These are phyloP conservation scores for Rhodotorula glutinis DNA, from an alignment of 1,284 basidiomycete species.

Conservation along the genomic window DNA sequence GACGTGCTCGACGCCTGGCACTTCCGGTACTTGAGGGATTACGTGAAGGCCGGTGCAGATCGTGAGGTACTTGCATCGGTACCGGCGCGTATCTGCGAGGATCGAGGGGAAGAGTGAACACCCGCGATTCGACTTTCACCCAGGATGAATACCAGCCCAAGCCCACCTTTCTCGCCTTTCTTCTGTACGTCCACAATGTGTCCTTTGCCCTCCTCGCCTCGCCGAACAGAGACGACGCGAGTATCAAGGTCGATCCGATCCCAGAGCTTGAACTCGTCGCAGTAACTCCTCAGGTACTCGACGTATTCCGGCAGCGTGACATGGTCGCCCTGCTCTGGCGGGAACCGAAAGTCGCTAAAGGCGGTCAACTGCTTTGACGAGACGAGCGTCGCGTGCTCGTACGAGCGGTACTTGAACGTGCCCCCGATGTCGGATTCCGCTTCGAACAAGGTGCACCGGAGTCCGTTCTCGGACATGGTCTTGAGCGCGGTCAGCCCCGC, in stretches of 20 bases:
- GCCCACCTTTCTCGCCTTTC: constrained; percentile 33
- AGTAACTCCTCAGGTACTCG: constrained; percentile 59
- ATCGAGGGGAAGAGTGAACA: too few species aligned
- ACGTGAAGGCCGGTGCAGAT: constrained; percentile 54
- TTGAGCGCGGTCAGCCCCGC: constrained; percentile 62
- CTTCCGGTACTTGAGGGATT: constrained; percentile 54
- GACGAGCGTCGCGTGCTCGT: constrained; percentile 59
- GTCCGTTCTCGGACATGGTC: constrained; percentile 53
- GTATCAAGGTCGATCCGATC: constrained; percentile 52
- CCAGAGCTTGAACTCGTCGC: constrained; percentile 53
- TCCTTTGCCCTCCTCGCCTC: constrained; percentile 46
- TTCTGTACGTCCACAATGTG: constrained; percentile 42
- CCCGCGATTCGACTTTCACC: not conserved
- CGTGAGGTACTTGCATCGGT: constrained; percentile 50
- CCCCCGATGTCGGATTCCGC: constrained; percentile 62
- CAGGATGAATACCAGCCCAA: not conserved
- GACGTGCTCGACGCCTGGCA: constrained; percentile 52
- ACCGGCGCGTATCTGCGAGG: constrained; percentile 32
- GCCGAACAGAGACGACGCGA: constrained; percentile 53
- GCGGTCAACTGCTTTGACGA: constrained; percentile 62
- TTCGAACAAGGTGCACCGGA: constrained; percentile 60
- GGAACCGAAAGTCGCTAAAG: constrained; percentile 57
- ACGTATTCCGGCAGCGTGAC: constrained; percentile 60
- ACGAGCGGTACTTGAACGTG: constrained; percentile 54
- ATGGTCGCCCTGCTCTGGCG: constrained; percentile 52